Evolutionary conservation across 1,139 yeast genomes (phyloP).

Genomic region (Saccharomycopsis crataegensis): DNA sequence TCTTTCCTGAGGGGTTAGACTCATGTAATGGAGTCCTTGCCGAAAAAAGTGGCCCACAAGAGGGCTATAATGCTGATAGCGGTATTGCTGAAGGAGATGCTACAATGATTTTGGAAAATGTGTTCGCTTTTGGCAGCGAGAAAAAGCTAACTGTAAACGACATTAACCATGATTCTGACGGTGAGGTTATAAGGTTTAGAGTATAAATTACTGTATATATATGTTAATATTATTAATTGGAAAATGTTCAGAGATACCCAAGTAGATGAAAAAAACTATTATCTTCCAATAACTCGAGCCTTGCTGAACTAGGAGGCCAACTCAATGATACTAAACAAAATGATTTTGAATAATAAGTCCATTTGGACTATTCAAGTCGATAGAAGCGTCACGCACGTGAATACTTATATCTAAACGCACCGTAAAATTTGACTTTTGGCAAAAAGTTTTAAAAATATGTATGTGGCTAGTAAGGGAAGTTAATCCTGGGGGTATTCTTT

Average conservation of each 20-base stretch:
- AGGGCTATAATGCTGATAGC: not conserved
- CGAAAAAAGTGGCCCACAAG: constrained; percentile 8
- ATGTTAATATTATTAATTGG: not conserved
- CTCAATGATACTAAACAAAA: too few relatives aligned
- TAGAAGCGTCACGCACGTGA: too few relatives aligned
- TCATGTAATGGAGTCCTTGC: constrained; percentile 2
- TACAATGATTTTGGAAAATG: constrained; percentile 4
- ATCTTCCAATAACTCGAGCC: too few relatives aligned
- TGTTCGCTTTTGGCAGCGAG: constrained; percentile 18
- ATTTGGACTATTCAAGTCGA: too few relatives aligned
- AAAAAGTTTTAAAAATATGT: too few relatives aligned
- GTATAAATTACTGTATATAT: not conserved
- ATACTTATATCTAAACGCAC: too few relatives aligned
- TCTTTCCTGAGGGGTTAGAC: not conserved
- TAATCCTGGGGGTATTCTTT: too few relatives aligned
- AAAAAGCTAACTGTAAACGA: constrained; percentile 5
- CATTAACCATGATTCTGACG: constrained; percentile 7
- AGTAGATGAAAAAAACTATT: too few relatives aligned
- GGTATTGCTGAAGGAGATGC: not conserved
- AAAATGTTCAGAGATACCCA: not conserved
- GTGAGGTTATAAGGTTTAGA: constrained; percentile 9
- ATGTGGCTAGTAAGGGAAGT: too few relatives aligned
- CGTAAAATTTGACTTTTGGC: too few relatives aligned
- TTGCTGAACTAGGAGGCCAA: too few relatives aligned
- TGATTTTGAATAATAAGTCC: too few relatives aligned